Evolutionary conservation across 2,329 filamentous ascomycete genomes (phyloP).

Genomic region (Ophiocordyceps camponoti-floridani): DNA sequence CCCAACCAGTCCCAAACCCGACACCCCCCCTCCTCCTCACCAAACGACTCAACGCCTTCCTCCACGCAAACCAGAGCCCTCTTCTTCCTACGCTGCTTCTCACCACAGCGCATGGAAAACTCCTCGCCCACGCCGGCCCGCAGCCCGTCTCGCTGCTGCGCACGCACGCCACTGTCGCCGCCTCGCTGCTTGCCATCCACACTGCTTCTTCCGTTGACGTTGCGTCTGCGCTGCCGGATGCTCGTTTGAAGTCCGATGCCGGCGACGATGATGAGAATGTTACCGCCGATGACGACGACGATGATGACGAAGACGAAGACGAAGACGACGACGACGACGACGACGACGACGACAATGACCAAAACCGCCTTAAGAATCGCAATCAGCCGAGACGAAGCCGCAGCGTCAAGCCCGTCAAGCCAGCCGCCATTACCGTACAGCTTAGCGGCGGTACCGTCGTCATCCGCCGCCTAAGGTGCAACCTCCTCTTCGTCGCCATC

Average conservation of each 20-base stretch:
- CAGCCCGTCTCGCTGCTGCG: slow-evolving; percentile 38
- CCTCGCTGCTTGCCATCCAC: slow-evolving; percentile 42
- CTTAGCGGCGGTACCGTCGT: slow-evolving; percentile 40
- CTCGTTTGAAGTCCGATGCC: slow-evolving; percentile 11
- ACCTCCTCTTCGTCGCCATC: slow-evolving; percentile 43
- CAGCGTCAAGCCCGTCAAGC: slow-evolving; percentile 11
- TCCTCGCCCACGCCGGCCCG: slow-evolving; percentile 42
- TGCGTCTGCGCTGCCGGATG: slow-evolving; percentile 21
- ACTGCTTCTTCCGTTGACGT: slow-evolving; percentile 23
- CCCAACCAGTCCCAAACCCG: slow-evolving; percentile 10
- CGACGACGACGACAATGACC: background rate
- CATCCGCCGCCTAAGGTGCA: slow-evolving; percentile 37
- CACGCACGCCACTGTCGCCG: slow-evolving; percentile 45
- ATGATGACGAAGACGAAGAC: slow-evolving; percentile 10
- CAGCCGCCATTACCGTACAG: slow-evolving; percentile 36
- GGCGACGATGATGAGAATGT: slow-evolving; percentile 9
- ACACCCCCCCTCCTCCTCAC: slow-evolving; percentile 44
- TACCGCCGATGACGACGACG: slow-evolving; percentile 5
- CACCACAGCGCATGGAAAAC: slow-evolving; percentile 40
- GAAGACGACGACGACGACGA: slow-evolving; percentile 5
- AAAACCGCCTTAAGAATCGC: background rate
- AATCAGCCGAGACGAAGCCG: background rate
- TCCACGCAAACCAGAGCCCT: slow-evolving; percentile 37
- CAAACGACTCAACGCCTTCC: slow-evolving; percentile 44
- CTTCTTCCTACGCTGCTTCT: slow-evolving; percentile 41